A percentile compares a stretch with the other conserved stretches of the same genome.
Evolutionary conservation across 2,329 filamentous ascomycete genomes (phyloP).

Genomic region (Didymella lethalis): DNA sequence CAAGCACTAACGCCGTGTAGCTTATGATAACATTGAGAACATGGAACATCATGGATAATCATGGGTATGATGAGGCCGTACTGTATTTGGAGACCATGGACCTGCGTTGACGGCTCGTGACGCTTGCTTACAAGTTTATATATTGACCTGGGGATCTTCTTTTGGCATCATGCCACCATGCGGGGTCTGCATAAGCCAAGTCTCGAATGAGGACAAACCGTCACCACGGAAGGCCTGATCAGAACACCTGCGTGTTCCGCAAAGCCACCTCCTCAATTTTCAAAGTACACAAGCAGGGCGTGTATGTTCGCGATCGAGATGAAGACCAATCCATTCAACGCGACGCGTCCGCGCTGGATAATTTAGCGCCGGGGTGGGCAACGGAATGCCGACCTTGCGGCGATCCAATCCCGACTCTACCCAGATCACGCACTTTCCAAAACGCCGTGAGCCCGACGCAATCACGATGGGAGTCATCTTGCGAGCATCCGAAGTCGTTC

Average conservation of each 20-base stretch:
- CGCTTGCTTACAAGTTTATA: neutral
- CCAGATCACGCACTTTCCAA: neutral
- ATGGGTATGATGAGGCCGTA: no score
- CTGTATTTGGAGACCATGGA: no score
- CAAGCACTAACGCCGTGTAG: neutral
- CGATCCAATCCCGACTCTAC: neutral
- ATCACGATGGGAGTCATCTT: neutral
- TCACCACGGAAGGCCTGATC: neutral
- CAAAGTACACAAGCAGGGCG: neutral
- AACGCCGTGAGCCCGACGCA: neutral
- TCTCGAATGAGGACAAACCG: neutral
- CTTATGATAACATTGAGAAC: neutral
- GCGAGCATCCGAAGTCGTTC: neutral
- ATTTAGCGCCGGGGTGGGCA: neutral
- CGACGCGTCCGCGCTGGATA: neutral
- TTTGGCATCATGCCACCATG: neutral
- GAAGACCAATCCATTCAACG: neutral
- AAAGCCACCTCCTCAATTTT: neutral
- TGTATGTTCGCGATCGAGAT: neutral
- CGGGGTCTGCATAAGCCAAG: constrained; percentile 9
- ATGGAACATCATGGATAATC: neutral
- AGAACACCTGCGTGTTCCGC: no score
- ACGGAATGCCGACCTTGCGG: neutral
- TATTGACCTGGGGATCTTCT: neutral
- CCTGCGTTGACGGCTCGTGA: neutral